Evolutionary conservation across 495 filamentous ascomycete genomes (phyloP).

Genomic region (Massariosphaeria phaeospora): DNA sequence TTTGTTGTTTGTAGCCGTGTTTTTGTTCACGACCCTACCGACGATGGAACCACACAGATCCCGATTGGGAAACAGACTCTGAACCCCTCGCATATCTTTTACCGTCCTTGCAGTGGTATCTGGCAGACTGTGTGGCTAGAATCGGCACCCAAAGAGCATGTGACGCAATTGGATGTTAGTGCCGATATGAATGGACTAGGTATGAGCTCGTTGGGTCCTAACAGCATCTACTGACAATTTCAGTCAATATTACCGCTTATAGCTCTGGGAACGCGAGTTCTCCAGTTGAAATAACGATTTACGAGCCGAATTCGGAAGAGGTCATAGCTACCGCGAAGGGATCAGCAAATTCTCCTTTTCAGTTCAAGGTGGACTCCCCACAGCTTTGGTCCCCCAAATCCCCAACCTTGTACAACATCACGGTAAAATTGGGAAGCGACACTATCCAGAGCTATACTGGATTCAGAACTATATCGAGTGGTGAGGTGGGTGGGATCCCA

Average conservation of each 20-base stretch:
- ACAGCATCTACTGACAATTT: too few species aligned
- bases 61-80: slow-evolving; percentile 62
- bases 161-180: slow-evolving; percentile 51
- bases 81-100: slow-evolving; percentile 59
- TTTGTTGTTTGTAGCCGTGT: slow-evolving; percentile 44
- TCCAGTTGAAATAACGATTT: slow-evolving; percentile 41
- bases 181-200: slow-evolving; percentile 58
- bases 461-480: slow-evolving; percentile 58
- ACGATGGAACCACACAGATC: slow-evolving; percentile 49
- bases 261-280: slow-evolving; percentile 36
- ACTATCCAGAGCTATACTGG: slow-evolving; percentile 57
- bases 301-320: slow-evolving; percentile 11
- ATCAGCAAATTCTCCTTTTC: slow-evolving; percentile 37
- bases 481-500: slow-evolving; percentile 52
- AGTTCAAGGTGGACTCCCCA: slow-evolving; percentile 49
- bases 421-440: slow-evolving; percentile 53
- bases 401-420: slow-evolving; percentile 59
- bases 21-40: slow-evolving; percentile 62
- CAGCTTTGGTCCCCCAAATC: slow-evolving; percentile 58
- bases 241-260: slow-evolving; percentile 34
- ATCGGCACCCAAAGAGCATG: slow-evolving; percentile 51
- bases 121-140: slow-evolving; percentile 70
- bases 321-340: slow-evolving; percentile 8
- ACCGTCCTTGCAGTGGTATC: slow-evolving; percentile 63
- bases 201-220: too few species aligned